These are phyloP conservation scores for Penicillium sp. DNA, from an alignment of 2,329 filamentous ascomycete genomes.

Conservation along the genomic window DNA sequence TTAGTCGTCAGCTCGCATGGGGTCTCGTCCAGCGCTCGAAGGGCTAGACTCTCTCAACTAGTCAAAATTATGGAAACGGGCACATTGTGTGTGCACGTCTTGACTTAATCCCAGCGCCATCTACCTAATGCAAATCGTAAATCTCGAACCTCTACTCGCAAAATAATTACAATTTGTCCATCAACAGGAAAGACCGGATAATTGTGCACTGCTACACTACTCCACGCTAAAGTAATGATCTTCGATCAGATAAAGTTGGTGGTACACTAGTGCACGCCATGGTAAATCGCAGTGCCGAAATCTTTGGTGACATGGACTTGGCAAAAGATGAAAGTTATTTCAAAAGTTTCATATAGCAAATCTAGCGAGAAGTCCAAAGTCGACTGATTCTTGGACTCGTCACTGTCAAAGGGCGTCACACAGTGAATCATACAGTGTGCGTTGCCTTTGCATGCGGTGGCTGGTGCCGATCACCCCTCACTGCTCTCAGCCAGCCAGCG, in stretches of 20 bases:
- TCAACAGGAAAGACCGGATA: too few relatives aligned
- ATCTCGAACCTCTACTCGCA: too few relatives aligned
- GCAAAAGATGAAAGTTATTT: neutral
- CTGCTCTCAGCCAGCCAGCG: neutral
- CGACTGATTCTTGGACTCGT: neutral
- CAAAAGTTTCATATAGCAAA: neutral
- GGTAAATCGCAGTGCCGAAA: neutral
- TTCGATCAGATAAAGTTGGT: neutral
- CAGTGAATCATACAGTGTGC: neutral
- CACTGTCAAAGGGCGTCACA: neutral
- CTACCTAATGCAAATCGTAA: too few relatives aligned
- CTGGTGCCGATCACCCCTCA: slow-evolving; percentile 7
- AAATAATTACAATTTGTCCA: too few relatives aligned
- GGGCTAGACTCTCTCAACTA: too few relatives aligned
- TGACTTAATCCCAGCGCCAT: too few relatives aligned
- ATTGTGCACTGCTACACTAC: neutral
- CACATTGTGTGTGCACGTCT: too few relatives aligned
- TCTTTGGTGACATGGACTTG: neutral
- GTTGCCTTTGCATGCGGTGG: neutral
- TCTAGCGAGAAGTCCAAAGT: neutral
- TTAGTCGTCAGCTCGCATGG: too few relatives aligned
- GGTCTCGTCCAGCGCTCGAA: too few relatives aligned
- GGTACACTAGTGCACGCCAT: neutral
- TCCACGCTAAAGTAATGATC: neutral
- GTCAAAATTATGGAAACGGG: too few relatives aligned